Evolutionary conservation across 768 basidiomycete genomes (phyloP), one percentile per base, ranked within the genome.

Genomic region (Goffeauzyma gilvescens): DNA sequence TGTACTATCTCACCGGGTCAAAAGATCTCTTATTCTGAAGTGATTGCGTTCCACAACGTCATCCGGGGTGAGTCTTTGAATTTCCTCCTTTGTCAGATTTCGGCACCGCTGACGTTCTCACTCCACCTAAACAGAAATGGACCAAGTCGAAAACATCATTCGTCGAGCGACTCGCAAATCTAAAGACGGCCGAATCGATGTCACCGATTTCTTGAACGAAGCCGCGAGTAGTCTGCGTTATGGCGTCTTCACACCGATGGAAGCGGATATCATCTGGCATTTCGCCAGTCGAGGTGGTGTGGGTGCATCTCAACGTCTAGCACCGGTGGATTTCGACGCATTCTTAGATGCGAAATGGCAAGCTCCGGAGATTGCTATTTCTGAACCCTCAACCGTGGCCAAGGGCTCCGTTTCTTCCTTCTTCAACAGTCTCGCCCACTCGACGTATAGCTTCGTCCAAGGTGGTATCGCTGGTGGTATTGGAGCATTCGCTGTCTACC

Each of bases 31-130:
- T 98, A 89, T 65, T 87, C 90, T 5, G 90, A 98, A 67, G 85
- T 90, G 49, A 72, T 81, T 54, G 93, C 93, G 46, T 96, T 93
- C 68, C 80, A 93, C 70, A 96, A 98, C 73, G 79, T 93, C 50
- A 73, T 89, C 62, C 70, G 79, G 72, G 82, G 83, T 80, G 50
- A 38, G 75, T 67, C 15, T 12, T 20, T 10, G n/a, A n/a, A n/a
- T n/a, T n/a, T 9, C 28, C 28, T 30, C n/a, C 9, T 9, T n/a
- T n/a, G n/a, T n/a, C n/a, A 30, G 9, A 30, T 30, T 9, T 30
- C 9, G 28, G 28, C 28, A n/a, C n/a, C n/a, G n/a, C n/a, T n/a
- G n/a, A n/a, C n/a, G n/a, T n/a, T n/a, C n/a, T n/a, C n/a, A n/a
- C n/a, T 26, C 13, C 12, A 17, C 21, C 33, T 32, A 9, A 4